Evolutionary conservation across 192 early-diverging fungal species (phyloP).

Genomic region (Backusella macrospora): DNA sequence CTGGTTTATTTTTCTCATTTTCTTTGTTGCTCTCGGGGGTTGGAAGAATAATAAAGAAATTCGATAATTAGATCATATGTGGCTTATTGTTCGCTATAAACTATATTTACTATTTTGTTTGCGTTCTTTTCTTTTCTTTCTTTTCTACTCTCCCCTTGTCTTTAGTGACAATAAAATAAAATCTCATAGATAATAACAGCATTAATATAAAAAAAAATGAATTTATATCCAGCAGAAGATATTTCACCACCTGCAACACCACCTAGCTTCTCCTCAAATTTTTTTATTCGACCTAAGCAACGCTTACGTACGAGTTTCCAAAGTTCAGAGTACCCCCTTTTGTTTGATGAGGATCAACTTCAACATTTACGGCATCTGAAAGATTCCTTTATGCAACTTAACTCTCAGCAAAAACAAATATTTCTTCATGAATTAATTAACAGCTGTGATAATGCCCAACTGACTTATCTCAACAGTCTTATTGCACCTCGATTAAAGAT

Average conservation of each 20-base stretch:
- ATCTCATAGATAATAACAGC: neutral
- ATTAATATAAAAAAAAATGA: slow-evolving; percentile 19
- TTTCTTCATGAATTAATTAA: slow-evolving; percentile 52
- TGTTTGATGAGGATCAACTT: slow-evolving; percentile 31
- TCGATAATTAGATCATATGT: neutral
- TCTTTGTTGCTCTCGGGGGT: neutral
- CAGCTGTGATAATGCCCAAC: slow-evolving; percentile 52
- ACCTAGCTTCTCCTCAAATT: slow-evolving; percentile 31
- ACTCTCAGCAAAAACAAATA: slow-evolving; percentile 33
- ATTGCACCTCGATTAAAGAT: slow-evolving; percentile 75
- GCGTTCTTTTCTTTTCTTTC: no score
- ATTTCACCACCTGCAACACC: slow-evolving; percentile 44
- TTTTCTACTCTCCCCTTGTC: no score
- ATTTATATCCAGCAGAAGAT: slow-evolving; percentile 37
- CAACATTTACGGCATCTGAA: slow-evolving; percentile 35
- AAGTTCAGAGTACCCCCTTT: slow-evolving; percentile 9
- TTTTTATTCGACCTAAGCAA: slow-evolving; percentile 23
- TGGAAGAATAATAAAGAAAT: neutral
- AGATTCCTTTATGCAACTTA: slow-evolving; percentile 42
- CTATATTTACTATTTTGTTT: neutral
- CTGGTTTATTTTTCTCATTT: neutral
- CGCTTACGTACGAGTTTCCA: neutral
- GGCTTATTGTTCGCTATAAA: neutral
- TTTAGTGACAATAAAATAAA: no score
- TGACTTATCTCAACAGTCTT: slow-evolving; percentile 49